phyloP scores from a whole-genome alignment of 495 filamentous ascomycete genomes.

The Daldinia loculata region DNA sequence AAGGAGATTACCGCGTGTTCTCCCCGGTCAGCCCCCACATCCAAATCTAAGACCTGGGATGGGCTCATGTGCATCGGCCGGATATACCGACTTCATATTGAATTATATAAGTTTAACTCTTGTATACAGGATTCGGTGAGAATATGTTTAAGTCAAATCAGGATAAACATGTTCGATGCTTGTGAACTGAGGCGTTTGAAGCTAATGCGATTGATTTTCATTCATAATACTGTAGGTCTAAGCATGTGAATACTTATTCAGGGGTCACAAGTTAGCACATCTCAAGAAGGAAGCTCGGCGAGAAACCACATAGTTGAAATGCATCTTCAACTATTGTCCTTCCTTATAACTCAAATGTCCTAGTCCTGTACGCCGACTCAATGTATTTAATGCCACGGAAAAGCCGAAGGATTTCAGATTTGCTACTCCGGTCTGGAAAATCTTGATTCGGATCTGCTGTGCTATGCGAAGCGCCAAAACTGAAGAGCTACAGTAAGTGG shows the following conservation, averaged over 20 bases:
- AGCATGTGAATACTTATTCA: neutral
- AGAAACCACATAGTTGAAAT: neutral
- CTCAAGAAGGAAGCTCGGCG: neutral
- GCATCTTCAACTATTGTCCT: neutral
- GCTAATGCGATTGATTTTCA: neutral
- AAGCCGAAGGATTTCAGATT: neutral
- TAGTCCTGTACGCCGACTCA: neutral
- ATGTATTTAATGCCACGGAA: neutral
- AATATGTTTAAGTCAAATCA: neutral
- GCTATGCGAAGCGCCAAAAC: neutral
- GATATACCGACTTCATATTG: neutral
- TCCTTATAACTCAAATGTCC: neutral
- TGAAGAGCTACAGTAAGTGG: neutral
- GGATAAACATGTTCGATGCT: neutral
- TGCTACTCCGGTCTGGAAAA: neutral
- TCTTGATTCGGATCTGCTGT: neutral
- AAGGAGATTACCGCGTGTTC: slow-evolving; percentile 6
- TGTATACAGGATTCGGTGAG: neutral
- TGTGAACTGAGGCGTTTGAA: neutral
- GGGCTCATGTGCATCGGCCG: neutral
- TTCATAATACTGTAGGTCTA: neutral
- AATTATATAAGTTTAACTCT: neutral
- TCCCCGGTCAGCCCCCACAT: slow-evolving; percentile 7
- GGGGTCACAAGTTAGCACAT: neutral
- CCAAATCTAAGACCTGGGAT: neutral